Evolutionary conservation across 1,284 basidiomycete species (phyloP).

Genomic region (Ceratobasidium theobromae): DNA sequence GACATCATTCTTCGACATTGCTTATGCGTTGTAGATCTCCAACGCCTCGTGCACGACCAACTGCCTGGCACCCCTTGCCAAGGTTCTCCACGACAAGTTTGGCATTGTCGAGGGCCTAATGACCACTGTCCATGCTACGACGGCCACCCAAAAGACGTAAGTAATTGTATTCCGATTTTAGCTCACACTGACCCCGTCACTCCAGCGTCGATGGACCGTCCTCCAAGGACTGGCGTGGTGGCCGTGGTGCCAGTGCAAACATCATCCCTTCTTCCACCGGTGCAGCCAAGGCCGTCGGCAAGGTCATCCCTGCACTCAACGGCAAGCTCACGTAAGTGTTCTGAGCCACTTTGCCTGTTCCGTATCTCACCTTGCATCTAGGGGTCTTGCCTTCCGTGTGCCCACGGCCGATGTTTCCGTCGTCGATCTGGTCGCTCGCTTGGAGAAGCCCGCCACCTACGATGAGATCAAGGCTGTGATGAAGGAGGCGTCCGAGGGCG

Average conservation of each 20-base stretch:
- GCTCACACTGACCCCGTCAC: not conserved
- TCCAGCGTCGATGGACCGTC: slow-evolving; percentile 95
- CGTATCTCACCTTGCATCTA: slow-evolving; percentile 41
- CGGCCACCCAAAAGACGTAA: slow-evolving; percentile 86
- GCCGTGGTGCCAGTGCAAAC: slow-evolving; percentile 95
- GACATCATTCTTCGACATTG: slow-evolving; percentile 26
- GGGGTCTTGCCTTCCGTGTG: slow-evolving; percentile 96
- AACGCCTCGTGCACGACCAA: slow-evolving; percentile 99
- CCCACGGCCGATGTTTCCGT: slow-evolving; percentile 97
- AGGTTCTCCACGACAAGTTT: slow-evolving; percentile 97
- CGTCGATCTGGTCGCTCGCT: slow-evolving; percentile 94
- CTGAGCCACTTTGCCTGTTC: not conserved
- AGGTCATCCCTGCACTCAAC: slow-evolving; percentile 96
- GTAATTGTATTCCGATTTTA: not conserved
- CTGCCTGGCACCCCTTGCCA: slow-evolving; percentile 97
- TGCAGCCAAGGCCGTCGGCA: slow-evolving; percentile 99
- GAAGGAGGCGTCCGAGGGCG: slow-evolving; percentile 78
- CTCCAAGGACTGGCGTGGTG: slow-evolving; percentile 94
- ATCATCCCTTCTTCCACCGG: slow-evolving; percentile 99
- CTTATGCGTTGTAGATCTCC: slow-evolving; percentile 63
- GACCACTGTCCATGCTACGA: slow-evolving; percentile 97
- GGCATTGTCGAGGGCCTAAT: slow-evolving; percentile 95
- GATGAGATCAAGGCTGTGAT: slow-evolving; percentile 89
- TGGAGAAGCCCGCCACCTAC: slow-evolving; percentile 85
- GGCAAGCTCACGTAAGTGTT: slow-evolving; percentile 88